Evolutionary conservation across 148 eudicot species (phyloP), one percentile per base, ranked within the genome.

Genomic region (Simmondsia chinensis): DNA sequence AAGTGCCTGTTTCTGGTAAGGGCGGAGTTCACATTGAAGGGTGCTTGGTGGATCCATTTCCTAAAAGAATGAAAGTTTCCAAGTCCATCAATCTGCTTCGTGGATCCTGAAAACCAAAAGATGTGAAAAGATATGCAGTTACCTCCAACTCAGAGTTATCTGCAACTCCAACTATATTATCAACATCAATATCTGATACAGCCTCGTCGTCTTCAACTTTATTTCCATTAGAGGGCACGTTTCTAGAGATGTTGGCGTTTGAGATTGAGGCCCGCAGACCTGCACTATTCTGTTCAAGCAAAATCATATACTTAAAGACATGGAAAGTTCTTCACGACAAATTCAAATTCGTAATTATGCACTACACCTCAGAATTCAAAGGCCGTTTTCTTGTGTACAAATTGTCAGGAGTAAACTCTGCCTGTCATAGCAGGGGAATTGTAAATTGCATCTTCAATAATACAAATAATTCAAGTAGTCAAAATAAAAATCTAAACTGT

Each of bases 1-100:
- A 63, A 91, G 89, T 34, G 99, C 99, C 66, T 91, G 95, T 60
- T 91, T 91, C 69, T 91, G 99, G 58, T 91, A 91, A 26, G 95
- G 79, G 10, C 94, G 95, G 47, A 91, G 79, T 50, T 82, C 83
- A 50, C 99, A 91, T 33, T 62, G 86, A 55, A 91, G 83, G 34
- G 83, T 70, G 52, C 75, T 50, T 13, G 99, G 99, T 8, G 99
- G 83, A 58, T 85, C 99, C 87, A 82, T 82, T 77, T 91, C 99
- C 99, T 91, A 54, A 19, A 57, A 17, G 24, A 52, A 28, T 19
- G 29, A 55, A 13, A 0, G 33, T 5, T 15, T 32, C 2, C 25
- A 32, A 55, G 26, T 17, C 42, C 20, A 55, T 24, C 27, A 2
- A 60, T 20, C 52, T 17, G 9, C 46, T 48, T 22, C 20, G 32